A percentile compares a stretch with the other conserved stretches of the same genome.
These are phyloP conservation scores for Pezicula radicicola DNA, from an alignment of 2,329 filamentous ascomycete species.

Conservation along the genomic window DNA sequence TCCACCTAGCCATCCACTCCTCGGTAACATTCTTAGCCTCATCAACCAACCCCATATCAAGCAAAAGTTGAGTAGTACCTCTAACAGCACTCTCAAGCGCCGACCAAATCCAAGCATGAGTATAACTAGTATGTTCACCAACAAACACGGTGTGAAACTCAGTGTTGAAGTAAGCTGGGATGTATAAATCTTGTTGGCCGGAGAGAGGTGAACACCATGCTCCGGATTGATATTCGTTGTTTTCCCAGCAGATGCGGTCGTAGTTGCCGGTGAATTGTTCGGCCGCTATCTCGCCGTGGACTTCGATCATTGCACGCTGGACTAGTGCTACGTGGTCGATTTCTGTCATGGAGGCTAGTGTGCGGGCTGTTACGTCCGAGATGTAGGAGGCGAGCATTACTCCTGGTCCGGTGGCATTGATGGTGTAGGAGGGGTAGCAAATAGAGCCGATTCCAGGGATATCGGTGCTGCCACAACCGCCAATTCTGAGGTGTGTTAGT, in stretches of 20 bases:
- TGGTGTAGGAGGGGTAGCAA: conserved; percentile 65
- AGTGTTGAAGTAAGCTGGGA: conserved; percentile 71
- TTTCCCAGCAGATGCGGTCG: conserved; percentile 62
- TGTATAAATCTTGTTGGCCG: conserved; percentile 66
- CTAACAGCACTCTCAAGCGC: conserved; percentile 66
- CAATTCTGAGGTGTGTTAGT: conserved; percentile 35
- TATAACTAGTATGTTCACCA: conserved; percentile 68
- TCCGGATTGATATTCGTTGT: conserved; percentile 58
- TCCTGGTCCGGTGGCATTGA: conserved; percentile 62
- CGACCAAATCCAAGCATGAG: conserved; percentile 67
- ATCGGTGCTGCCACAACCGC: conserved; percentile 48
- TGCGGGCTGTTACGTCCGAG: conserved; percentile 40
- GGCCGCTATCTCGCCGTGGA: conserved; percentile 58
- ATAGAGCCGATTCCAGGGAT: conserved; percentile 59
- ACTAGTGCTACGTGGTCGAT: conserved; percentile 61
- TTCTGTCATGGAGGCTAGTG: conserved; percentile 44
- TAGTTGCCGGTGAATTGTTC: conserved; percentile 65
- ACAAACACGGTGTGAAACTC: conserved; percentile 63
- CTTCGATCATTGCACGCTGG: conserved; percentile 62
- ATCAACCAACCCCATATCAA: conserved; percentile 65
- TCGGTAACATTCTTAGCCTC: conserved; percentile 63
- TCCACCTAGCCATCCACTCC: conserved; percentile 70
- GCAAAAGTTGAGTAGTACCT: conserved; percentile 60
- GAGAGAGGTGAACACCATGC: conserved; percentile 59
- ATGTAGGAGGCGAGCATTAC: conserved; percentile 60